These are phyloP conservation scores for Fusarium guadeloupense DNA, from an alignment of 2,329 filamentous ascomycete species.

Conservation along the genomic window DNA sequence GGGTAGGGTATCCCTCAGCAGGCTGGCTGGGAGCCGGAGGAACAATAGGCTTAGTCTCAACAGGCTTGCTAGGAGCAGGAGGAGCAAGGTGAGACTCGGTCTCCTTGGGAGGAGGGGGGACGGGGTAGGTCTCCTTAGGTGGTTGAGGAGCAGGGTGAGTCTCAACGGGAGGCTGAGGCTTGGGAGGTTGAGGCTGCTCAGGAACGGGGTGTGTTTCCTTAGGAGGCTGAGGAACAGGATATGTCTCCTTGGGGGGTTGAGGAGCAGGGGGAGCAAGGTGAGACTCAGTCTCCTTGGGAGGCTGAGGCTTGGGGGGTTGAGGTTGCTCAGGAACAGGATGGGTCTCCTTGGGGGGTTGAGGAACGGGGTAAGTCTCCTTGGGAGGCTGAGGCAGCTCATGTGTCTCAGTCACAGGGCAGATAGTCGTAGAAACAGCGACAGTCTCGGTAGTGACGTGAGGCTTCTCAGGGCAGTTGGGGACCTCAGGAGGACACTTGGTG, in stretches of 20 bases:
- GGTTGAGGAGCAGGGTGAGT: slow-evolving; percentile 7
- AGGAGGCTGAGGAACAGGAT: not conserved
- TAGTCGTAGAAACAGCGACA: slow-evolving; percentile 26
- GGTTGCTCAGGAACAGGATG: too few species aligned
- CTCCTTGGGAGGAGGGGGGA: not conserved
- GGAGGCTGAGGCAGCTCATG: slow-evolving; percentile 25
- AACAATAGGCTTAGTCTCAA: slow-evolving; percentile 4
- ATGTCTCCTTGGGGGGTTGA: not conserved
- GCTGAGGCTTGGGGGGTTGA: slow-evolving; percentile 14
- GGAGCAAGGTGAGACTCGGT: not conserved
- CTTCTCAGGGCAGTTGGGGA: slow-evolving; percentile 27
- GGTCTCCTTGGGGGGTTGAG: too few species aligned
- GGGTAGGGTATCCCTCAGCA: not conserved
- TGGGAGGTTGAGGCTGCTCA: slow-evolving; percentile 3
- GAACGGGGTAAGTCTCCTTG: slow-evolving; percentile 9
- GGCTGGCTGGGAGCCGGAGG: slow-evolving; percentile 2
- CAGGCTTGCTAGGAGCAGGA: slow-evolving; percentile 9
- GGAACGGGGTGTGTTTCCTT: slow-evolving; percentile 9
- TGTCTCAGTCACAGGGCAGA: slow-evolving; percentile 35
- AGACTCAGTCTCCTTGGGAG: too few species aligned
- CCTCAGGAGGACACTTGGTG: slow-evolving; percentile 27
- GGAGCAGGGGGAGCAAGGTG: not conserved
- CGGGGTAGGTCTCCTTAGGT: slow-evolving; percentile 9
- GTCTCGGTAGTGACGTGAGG: slow-evolving; percentile 30
- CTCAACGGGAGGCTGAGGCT: slow-evolving; percentile 10